phyloP scores from a whole-genome alignment of 2,329 filamentous ascomycete genomes.

The Colletotrichum liaoningense region DNA sequence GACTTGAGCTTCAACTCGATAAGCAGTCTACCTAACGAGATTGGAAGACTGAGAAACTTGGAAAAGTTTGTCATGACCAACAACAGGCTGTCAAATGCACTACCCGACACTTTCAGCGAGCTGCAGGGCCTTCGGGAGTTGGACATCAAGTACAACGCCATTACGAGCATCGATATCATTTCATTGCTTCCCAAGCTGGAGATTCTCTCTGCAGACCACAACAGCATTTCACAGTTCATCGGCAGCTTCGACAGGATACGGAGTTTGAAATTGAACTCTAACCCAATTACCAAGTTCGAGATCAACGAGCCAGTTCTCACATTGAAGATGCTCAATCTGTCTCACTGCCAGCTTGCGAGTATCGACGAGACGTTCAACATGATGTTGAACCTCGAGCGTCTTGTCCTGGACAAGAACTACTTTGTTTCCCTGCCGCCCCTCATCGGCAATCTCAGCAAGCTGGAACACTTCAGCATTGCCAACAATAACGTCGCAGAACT shows the following conservation, averaged over 20 bases:
- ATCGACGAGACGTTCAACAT: constrained; percentile 91
- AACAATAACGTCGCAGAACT: constrained; percentile 89
- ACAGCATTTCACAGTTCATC: constrained; percentile 88
- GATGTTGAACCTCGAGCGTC: constrained; percentile 85
- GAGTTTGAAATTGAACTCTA: constrained; percentile 90
- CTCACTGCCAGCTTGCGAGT: constrained; percentile 89
- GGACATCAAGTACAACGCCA: constrained; percentile 92
- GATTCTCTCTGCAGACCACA: constrained; percentile 90
- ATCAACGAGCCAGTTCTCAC: constrained; percentile 82
- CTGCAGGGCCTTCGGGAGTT: constrained; percentile 86
- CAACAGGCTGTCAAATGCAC: constrained; percentile 82
- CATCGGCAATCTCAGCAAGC: constrained; percentile 82
- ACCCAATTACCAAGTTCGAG: constrained; percentile 94
- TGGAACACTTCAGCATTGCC: constrained; percentile 94
- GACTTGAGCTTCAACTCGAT: constrained; percentile 98
- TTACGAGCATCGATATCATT: constrained; percentile 89
- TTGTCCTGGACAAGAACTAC: constrained; percentile 94
- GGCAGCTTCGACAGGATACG: constrained; percentile 89
- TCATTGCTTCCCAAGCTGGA: constrained; percentile 88
- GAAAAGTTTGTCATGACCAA: constrained; percentile 96
- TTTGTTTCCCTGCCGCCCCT: constrained; percentile 90
- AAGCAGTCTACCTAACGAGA: constrained; percentile 77
- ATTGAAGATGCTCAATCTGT: constrained; percentile 87
- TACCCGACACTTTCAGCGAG: constrained; percentile 79
- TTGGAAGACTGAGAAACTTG: constrained; percentile 81